Base-by-base conservation (phyloP, 192 early-diverging fungal genomes). In the Coemansia sp. region DNA sequence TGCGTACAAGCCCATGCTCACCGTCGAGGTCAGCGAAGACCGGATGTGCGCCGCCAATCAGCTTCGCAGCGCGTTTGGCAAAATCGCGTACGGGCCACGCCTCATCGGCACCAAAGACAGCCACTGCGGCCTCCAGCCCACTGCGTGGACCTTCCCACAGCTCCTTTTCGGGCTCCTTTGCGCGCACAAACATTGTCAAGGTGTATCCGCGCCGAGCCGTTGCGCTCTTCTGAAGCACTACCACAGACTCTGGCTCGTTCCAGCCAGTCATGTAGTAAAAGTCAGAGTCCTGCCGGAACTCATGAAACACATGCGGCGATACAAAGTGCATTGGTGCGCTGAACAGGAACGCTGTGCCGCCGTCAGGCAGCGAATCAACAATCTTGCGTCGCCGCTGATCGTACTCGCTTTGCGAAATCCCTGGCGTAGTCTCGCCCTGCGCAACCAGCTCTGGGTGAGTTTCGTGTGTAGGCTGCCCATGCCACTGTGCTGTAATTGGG, bases 101-200 rank as follows among this genome's bases (percentile, higher is more conserved):
- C 76, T 93, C 87, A 62, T 94, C 92, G 3, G 91, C 92, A n/a
- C 90, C 92, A 83, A 93, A 95, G 8, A 88, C 56, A 32, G 85
- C 78, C 49, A 83, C 82, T 0, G 89, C 92, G 5, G 88, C 92
- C 14, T 92, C 87, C 1, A 94, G 52, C 5, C 95, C 96, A 9
- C 89, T 88, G 37, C 91, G 70, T 32, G 94, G 89, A 11, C 96
- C 96, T 65, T 98, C 96, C 96, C 96, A 98, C 56, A 92, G 76
- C 71, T 96, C 93, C 35, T 84, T 83, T 14, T 87, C 70, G 22
- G 79, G 83, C 39, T 89, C 90, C 65, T 87, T 87, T 4, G 92
- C 88, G n/a, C 84, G 83, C 2, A 93, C 90, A 85, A 93, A 97
- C 86, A 97, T 84, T 27, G 85, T 92, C 83, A 89, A 88, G 66